Base-by-base conservation (phyloP, 208 protist genomes). In the Leishmania turanica region DNA sequence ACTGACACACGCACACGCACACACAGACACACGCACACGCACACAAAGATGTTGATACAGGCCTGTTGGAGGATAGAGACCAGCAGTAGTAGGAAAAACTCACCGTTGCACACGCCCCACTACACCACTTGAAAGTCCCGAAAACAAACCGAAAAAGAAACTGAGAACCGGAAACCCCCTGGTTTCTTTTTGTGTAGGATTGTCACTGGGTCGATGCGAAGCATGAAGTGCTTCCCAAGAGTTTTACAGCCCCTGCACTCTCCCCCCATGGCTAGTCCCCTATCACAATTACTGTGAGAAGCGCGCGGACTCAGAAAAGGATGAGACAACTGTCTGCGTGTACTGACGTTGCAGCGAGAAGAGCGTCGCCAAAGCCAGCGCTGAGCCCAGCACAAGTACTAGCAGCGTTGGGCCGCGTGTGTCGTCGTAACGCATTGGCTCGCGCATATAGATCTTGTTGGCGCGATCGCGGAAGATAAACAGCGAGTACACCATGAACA, bases 391-490 rank as follows among this genome's bases (percentile, higher is more conserved):
- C 62, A 97, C 92, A 56, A 97, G 72, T 17, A 97, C 91, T 37
- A 97, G 88, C 88, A 97, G 91, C 9, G 92, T 96, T 34, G 94
- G 94, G 42, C 94, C 94, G 69, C 92, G 92, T 5, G 94, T 97
- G 82, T 97, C 94, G 73, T 97, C 94, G 79, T 97, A 97, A 76
- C 94, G 88, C 94, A 97, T 97, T 24, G 94, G 94, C 80, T 97
- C 92, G 84, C 94, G 94, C 94, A 97, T 97, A 85, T 96, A 97
- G 64, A 97, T 97, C 83, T 96, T 96, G 80, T 95, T 95, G 17
- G 94, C 94, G 40, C 94, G 88, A 78, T 95, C 92, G 64, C 91
- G 92, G 81, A 97, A 97, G 74, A 97, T 87, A 84, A 96, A 93
- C 49, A 97, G 89, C 19, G 94, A 91, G 89, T 97, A 96, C 47